Percentiles rank a stretch among this genome's conserved stretches.
phyloP scores from a whole-genome alignment of 129 eudicot species.

The Chrysanthemum lavandulifolium region DNA sequence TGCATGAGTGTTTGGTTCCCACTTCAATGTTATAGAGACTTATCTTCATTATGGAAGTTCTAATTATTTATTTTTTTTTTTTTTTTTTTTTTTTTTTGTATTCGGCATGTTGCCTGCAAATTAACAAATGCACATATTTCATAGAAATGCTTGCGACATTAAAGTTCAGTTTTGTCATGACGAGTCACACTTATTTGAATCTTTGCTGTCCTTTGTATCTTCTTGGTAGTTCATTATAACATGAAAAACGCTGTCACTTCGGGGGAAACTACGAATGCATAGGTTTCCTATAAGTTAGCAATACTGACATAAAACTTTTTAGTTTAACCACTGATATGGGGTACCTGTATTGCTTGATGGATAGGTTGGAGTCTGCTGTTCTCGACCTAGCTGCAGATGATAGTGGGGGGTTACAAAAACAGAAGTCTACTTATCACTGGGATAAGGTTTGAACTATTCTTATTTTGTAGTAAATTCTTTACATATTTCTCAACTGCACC shows the following conservation, averaged over 20 bases:
- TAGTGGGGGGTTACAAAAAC: slow-evolving; percentile 72
- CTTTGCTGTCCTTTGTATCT: slow-evolving; percentile 10
- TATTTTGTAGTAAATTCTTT: background rate
- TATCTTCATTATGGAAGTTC: too few relatives aligned
- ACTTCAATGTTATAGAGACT: too few relatives aligned
- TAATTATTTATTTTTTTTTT: too few relatives aligned
- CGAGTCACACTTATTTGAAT: background rate
- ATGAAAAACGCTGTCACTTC: background rate
- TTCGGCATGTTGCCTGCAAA: too few relatives aligned
- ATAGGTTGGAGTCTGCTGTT: slow-evolving; percentile 90
- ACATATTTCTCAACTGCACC: background rate
- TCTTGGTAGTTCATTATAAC: slow-evolving; percentile 2
- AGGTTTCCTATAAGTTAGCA: too few relatives aligned
- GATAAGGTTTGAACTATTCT: slow-evolving; percentile 62
- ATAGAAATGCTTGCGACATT: too few relatives aligned
- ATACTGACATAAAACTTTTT: background rate
- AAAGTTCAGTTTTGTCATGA: too few relatives aligned
- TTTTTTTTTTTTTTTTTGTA: too few relatives aligned
- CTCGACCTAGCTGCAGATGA: slow-evolving; percentile 88
- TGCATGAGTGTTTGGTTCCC: too few relatives aligned
- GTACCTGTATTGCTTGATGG: slow-evolving; percentile 9
- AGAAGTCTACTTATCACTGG: slow-evolving; percentile 79
- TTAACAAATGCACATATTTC: too few relatives aligned
- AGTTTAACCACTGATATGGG: slow-evolving; percentile 15
- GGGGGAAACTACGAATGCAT: background rate